A percentile compares a stretch with the other conserved stretches of the same genome.
phyloP scores from a whole-genome alignment of 2,329 filamentous ascomycete genomes.

The Ceratocystis huliohia region DNA sequence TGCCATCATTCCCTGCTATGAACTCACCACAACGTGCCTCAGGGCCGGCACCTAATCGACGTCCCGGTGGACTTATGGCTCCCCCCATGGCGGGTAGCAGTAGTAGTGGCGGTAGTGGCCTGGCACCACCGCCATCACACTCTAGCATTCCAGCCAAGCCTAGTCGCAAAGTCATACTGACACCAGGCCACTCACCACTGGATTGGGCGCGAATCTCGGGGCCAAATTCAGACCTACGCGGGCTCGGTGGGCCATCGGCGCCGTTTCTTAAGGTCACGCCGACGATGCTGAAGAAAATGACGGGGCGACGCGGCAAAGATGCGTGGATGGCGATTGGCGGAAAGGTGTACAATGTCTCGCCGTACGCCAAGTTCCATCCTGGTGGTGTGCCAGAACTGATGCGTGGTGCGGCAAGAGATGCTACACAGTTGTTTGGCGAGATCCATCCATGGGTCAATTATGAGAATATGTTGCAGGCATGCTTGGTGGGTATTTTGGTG shows the following conservation, averaged over 20 bases:
- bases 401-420: slow-evolving; percentile 48
- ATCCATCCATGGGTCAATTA: slow-evolving; percentile 62
- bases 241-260: slow-evolving; percentile 35
- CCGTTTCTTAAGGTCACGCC: slow-evolving; percentile 66
- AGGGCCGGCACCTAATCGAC: slow-evolving; percentile 27
- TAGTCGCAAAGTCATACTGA: slow-evolving; percentile 60
- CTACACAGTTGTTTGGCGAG: slow-evolving; percentile 50
- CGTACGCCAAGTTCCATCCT: slow-evolving; percentile 82
- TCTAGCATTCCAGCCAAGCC: slow-evolving; percentile 41
- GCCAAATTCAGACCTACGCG: slow-evolving; percentile 54
- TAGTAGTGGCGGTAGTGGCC: slow-evolving; percentile 25
- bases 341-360: slow-evolving; percentile 85
- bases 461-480: slow-evolving; percentile 53
- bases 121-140: slow-evolving; percentile 45
- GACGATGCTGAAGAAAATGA: slow-evolving; percentile 62
- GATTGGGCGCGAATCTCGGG: slow-evolving; percentile 80
- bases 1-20: slow-evolving; percentile 37
- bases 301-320: slow-evolving; percentile 70
- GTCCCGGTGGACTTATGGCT: slow-evolving; percentile 25
- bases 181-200: slow-evolving; percentile 85
- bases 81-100: slow-evolving; percentile 21
- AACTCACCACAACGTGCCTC: slow-evolving; percentile 41
- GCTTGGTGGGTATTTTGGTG: slow-evolving; percentile 50
- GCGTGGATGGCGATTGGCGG: slow-evolving; percentile 86
- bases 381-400: slow-evolving; percentile 67